phyloP scores from a whole-genome alignment of 495 filamentous ascomycete genomes.

The Hyphodiscus hymeniophilus region DNA sequence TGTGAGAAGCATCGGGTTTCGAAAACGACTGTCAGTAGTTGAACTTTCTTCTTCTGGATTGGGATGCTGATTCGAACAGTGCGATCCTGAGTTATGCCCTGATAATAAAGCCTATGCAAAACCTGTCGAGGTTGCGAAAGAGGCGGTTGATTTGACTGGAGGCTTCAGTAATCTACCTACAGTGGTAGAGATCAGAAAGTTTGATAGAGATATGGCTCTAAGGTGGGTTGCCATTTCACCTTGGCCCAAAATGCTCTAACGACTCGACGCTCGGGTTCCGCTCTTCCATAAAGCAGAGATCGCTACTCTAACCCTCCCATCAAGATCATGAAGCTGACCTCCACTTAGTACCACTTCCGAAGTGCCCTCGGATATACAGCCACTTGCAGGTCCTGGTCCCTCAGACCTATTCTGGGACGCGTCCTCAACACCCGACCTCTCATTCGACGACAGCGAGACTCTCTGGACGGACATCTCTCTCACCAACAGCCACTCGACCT shows the following conservation, averaged over 20 bases:
- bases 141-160: background rate
- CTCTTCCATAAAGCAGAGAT: too few relatives aligned
- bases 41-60: background rate
- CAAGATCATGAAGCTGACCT: too few relatives aligned
- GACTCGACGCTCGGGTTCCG: too few relatives aligned
- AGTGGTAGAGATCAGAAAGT: background rate
- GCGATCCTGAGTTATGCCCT: constrained; percentile 9
- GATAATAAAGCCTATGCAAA: constrained; percentile 12
- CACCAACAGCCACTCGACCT: background rate
- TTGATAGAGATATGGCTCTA: background rate
- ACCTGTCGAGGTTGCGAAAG: background rate
- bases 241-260: background rate
- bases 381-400: too few relatives aligned
- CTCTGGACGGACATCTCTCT: background rate
- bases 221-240: background rate
- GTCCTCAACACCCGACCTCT: background rate
- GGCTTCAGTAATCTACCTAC: too few relatives aligned
- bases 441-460: background rate
- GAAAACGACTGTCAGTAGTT: constrained; percentile 10
- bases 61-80: constrained; percentile 4
- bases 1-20: constrained; percentile 16
- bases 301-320: too few relatives aligned
- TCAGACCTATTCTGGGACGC: constrained; percentile 4
- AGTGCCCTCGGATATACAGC: too few relatives aligned
- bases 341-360: too few relatives aligned